Evolutionary conservation across 2,329 filamentous ascomycete species (phyloP).

Genomic region (Eutypa lata): DNA sequence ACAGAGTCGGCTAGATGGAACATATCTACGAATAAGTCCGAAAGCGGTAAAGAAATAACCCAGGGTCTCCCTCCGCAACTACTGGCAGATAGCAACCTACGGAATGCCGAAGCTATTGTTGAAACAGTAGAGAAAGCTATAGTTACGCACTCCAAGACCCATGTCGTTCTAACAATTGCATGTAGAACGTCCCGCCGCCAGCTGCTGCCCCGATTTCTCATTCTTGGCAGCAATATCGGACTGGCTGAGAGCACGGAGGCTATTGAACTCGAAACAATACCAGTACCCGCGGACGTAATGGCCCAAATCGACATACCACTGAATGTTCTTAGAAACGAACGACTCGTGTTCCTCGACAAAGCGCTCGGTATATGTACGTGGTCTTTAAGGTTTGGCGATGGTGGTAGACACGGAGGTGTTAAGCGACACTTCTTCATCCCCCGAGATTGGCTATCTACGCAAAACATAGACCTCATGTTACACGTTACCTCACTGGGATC

Average conservation of each 20-base stretch:
- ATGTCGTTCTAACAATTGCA: not conserved
- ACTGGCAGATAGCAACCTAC: not conserved
- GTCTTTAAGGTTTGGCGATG: not conserved
- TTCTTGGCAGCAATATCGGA: not conserved
- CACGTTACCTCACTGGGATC: not conserved
- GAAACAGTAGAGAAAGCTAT: not conserved
- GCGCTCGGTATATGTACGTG: not conserved
- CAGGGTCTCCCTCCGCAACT: not conserved
- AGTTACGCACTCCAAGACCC: not conserved
- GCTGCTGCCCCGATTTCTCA: not conserved
- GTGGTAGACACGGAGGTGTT: not conserved
- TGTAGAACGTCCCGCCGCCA: not conserved
- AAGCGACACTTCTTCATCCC: not conserved
- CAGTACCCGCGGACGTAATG: not conserved
- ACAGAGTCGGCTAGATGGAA: not conserved
- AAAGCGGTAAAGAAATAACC: not conserved
- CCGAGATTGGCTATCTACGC: not conserved
- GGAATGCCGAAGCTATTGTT: not conserved
- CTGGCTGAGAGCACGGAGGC: not conserved
- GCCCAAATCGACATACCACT: conserved; percentile 1
- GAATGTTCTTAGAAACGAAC: conserved; percentile 1
- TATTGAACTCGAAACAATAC: not conserved
- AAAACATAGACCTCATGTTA: not conserved
- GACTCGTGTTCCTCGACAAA: not conserved
- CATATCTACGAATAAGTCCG: not conserved